These are phyloP conservation scores for Cryptococcus sp. DNA, from an alignment of 1,284 basidiomycete genomes.

Conservation along the genomic window DNA sequence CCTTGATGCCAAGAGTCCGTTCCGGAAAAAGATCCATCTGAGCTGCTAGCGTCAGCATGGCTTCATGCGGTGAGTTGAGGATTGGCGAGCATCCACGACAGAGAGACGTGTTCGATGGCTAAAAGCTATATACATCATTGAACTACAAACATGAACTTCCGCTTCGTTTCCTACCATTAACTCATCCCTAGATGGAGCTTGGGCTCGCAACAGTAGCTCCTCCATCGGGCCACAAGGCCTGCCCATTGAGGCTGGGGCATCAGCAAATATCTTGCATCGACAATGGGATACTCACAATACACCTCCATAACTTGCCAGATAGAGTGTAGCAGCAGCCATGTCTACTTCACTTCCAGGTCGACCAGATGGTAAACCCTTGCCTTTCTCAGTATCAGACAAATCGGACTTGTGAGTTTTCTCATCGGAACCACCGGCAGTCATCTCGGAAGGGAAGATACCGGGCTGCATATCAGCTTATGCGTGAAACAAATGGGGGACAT, in stretches of 20 bases:
- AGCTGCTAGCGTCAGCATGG: too few relatives aligned
- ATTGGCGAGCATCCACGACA: too few relatives aligned
- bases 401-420: slow-evolving; percentile 33
- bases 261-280: background rate
- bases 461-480: slow-evolving; percentile 4
- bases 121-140: too few relatives aligned
- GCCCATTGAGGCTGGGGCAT: slow-evolving; percentile 22
- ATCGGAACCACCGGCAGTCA: slow-evolving; percentile 38
- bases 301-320: slow-evolving; percentile 22
- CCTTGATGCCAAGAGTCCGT: too few relatives aligned
- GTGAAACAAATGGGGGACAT: slow-evolving; percentile 1
- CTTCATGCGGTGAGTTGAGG: too few relatives aligned
- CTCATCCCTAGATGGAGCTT: slow-evolving; percentile 6
- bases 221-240: slow-evolving; percentile 25
- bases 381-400: slow-evolving; percentile 23
- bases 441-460: slow-evolving; percentile 27
- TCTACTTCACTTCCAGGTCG: slow-evolving; percentile 31
- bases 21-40: too few relatives aligned
- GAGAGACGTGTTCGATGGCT: too few relatives aligned
- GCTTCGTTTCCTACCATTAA: too few relatives aligned
- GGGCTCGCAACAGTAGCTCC: slow-evolving; percentile 20
- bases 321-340: slow-evolving; percentile 31
- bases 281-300: slow-evolving; percentile 21
- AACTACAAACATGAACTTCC: too few relatives aligned
- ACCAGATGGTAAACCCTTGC: slow-evolving; percentile 24